These are phyloP conservation scores for Saturnispora halmiae DNA, from an alignment of 805 yeast genomes.

Conservation along the genomic window DNA sequence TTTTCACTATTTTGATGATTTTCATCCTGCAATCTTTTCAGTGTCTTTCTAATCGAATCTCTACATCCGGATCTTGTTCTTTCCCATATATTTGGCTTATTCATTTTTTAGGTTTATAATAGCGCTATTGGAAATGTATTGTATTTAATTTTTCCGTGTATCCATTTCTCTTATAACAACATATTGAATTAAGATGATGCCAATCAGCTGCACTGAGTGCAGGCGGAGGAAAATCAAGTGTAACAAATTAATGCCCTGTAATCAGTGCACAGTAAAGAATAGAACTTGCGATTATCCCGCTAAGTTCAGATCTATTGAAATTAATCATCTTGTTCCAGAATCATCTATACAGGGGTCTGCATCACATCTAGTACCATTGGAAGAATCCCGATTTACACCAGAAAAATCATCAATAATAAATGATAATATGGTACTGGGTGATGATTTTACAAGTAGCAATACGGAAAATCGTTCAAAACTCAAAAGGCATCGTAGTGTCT, in stretches of 20 bases:
- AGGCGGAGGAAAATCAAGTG: constrained; percentile 31
- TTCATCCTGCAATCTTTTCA: constrained; percentile 3
- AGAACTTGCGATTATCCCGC: constrained; percentile 38
- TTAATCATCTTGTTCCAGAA: constrained; percentile 20
- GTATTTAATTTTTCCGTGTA: too few species aligned
- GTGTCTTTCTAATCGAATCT: constrained; percentile 16
- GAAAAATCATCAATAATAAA: too few species aligned
- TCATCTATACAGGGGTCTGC: not conserved
- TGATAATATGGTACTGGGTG: too few species aligned
- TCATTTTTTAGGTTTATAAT: too few species aligned
- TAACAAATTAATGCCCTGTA: constrained; percentile 34
- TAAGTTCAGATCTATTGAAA: constrained; percentile 37
- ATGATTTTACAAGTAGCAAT: too few species aligned
- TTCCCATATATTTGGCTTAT: not conserved
- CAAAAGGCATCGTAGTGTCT: not conserved
- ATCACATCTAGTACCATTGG: not conserved
- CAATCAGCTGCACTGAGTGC: constrained; percentile 29
- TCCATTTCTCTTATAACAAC: too few species aligned
- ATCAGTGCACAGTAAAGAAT: constrained; percentile 33
- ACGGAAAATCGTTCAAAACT: not conserved
- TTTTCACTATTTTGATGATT: constrained; percentile 4
- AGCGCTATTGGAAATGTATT: too few species aligned
- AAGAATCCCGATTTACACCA: not conserved
- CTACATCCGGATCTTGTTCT: not conserved
- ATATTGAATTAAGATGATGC: constrained; percentile 25